Base-by-base conservation (phyloP, 495 filamentous ascomycete genomes). In the Hypoxylon crocopeplum region DNA sequence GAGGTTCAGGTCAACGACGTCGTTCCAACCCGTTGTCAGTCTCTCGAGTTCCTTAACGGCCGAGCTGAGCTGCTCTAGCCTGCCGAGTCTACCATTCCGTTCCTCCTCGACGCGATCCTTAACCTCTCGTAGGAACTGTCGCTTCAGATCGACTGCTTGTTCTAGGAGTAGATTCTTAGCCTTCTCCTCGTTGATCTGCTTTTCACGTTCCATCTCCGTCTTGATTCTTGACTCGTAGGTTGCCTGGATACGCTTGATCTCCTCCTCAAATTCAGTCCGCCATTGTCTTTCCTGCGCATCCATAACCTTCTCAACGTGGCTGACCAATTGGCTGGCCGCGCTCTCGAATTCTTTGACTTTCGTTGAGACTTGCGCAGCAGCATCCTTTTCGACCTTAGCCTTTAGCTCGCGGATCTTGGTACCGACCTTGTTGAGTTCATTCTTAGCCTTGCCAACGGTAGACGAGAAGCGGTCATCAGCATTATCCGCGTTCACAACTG, bases 101-200 rank as follows among this genome's bases (percentile, higher is more conserved):
- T 98, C 94, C 41, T 85, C 74, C 77, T 98, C 94, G 29, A 98
- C 93, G 36, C 88, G 85, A 19, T 86, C 80, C 70, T 89, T 82
- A 53, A 98, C 86, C 53, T 92, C 84, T 42, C 82, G 75, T 15
- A 91, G 77, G 72, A 95, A 97, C 48, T 89, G 84, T 53, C 86
- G 86, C 75, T 96, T 92, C 63, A 98, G 82, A 50, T 86, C 83
- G 39, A 97, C 84, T 19, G 92, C 92, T 74, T 98, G 94, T 72
- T 98, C 89, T 5, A 97, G 82, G 12, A 98, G 87, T 65, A 87
- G 82, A 71, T 97, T 98, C 59, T 88, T 79, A 33, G 89, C 79
- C 50, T 86, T 86, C 72, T 93, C 86, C 67, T 96, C 91, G 59
- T 85, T 82, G 22, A 98, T 74, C 64, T 89, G 81, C 45, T 87